phyloP scores from a whole-genome alignment of 371 early-diverging fungal species.

The Parasitella parasitica region DNA sequence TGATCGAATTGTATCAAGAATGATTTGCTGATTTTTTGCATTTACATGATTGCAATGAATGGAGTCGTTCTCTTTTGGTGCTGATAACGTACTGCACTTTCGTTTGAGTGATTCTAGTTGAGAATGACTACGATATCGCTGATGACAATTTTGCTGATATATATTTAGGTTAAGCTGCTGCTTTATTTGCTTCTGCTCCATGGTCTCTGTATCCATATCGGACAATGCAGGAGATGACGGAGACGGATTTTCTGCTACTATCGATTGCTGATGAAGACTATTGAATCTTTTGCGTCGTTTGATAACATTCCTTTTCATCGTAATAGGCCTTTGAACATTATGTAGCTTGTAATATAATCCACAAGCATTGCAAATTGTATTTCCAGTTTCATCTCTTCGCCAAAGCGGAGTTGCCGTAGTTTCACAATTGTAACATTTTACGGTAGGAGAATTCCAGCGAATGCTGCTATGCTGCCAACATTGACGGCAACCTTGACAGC shows the following conservation, averaged over 20 bases:
- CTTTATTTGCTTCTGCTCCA: background rate
- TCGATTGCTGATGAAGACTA: slow-evolving; percentile 11
- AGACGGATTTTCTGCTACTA: slow-evolving; percentile 1
- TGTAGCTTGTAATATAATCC: slow-evolving; percentile 86
- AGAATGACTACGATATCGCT: background rate
- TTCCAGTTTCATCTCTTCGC: slow-evolving; percentile 78
- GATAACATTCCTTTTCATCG: slow-evolving; percentile 79
- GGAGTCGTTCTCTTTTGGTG: background rate
- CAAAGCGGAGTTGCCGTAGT: slow-evolving; percentile 89
- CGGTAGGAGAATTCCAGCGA: slow-evolving; percentile 20
- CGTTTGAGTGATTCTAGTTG: background rate
- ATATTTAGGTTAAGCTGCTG: background rate
- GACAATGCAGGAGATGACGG: slow-evolving; percentile 1
- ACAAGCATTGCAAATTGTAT: slow-evolving; percentile 85
- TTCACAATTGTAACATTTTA: slow-evolving; percentile 74
- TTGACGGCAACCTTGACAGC: slow-evolving; percentile 19
- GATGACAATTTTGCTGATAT: background rate
- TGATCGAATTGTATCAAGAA: slow-evolving; percentile 3
- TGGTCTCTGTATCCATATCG: background rate
- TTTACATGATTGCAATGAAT: background rate
- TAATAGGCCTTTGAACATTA: slow-evolving; percentile 68
- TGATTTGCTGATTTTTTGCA: slow-evolving; percentile 1
- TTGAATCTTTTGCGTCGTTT: slow-evolving; percentile 75
- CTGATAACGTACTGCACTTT: background rate
- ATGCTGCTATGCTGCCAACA: slow-evolving; percentile 14